A percentile compares a stretch with the other conserved stretches of the same genome.
phyloP scores from a whole-genome alignment of 2,329 filamentous ascomycete species.

The Neonectria neomacrospora region DNA sequence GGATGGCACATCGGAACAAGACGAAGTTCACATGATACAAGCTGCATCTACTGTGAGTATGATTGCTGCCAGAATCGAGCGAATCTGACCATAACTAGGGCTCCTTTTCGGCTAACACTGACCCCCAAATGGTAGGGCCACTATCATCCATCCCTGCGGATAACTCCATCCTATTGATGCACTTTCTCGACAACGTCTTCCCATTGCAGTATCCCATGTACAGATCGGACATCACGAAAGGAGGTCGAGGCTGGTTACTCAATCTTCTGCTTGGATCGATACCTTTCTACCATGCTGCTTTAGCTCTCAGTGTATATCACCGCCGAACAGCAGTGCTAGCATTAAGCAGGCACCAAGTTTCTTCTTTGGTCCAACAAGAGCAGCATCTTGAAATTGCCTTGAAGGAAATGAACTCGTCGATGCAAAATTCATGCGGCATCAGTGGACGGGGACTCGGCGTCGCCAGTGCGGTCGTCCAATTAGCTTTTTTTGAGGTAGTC shows the following conservation, averaged over 20 bases:
- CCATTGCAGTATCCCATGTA: constrained; percentile 16
- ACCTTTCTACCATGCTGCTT: constrained; percentile 14
- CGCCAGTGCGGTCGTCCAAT: constrained; percentile 6
- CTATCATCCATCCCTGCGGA: background rate
- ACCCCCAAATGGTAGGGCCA: background rate
- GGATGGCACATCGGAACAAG: background rate
- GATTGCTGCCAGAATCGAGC: background rate
- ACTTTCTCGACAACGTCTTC: constrained; percentile 19
- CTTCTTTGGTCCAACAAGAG: constrained; percentile 11
- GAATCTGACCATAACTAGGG: background rate
- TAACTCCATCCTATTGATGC: constrained; percentile 14
- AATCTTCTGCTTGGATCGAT: constrained; percentile 7
- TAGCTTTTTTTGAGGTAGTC: constrained; percentile 14
- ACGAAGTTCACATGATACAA: background rate
- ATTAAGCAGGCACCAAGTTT: background rate
- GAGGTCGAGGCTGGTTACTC: constrained; percentile 19
- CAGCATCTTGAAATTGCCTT: constrained; percentile 1
- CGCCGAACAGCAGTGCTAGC: background rate
- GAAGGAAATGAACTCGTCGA: background rate
- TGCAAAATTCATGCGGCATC: background rate
- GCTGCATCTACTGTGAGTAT: background rate
- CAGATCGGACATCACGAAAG: background rate
- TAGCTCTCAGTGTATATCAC: constrained; percentile 16
- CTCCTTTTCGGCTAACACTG: background rate
- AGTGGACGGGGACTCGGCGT: background rate